Conservation (phyloP, 2,329 filamentous ascomycete genomes). For the Neophaeococcomyces aloes region DNA sequence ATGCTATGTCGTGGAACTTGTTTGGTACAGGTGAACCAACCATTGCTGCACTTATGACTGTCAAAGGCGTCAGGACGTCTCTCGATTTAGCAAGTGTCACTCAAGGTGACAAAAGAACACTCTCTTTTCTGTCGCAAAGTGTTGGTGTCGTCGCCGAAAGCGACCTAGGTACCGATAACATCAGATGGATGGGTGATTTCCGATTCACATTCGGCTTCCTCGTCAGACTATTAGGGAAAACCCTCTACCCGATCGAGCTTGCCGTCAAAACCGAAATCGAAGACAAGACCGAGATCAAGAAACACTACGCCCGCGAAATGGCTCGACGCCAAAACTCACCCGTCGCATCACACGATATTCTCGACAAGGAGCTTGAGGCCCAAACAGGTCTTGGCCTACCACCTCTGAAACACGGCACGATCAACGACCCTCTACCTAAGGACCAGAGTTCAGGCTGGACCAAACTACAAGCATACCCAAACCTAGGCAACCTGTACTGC, state of each 20-base stretch:
- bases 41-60: slow-evolving; percentile 66
- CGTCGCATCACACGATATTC: slow-evolving; percentile 28
- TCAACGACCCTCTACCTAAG: slow-evolving; percentile 63
- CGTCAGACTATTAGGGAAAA: slow-evolving; percentile 63
- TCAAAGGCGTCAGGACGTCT: slow-evolving; percentile 77
- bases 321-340: slow-evolving; percentile 21
- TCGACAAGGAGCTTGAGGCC: slow-evolving; percentile 25
- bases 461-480: slow-evolving; percentile 55
- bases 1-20: slow-evolving; percentile 83
- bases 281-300: slow-evolving; percentile 62
- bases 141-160: slow-evolving; percentile 83
- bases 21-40: slow-evolving; percentile 69
- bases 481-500: slow-evolving; percentile 82
- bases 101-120: slow-evolving; percentile 59
- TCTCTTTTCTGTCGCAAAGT: slow-evolving; percentile 86
- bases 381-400: slow-evolving; percentile 49
- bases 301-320: slow-evolving; percentile 54
- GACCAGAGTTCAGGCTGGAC: slow-evolving; percentile 68
- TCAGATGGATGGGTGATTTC: slow-evolving; percentile 83
- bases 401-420: slow-evolving; percentile 64
- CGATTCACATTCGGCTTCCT: slow-evolving; percentile 80
- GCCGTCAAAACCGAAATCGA: slow-evolving; percentile 73
- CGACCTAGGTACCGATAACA: slow-evolving; percentile 78
- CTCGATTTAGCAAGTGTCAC: slow-evolving; percentile 82
- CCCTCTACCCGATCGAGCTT: slow-evolving; percentile 78